A percentile compares a stretch with the other conserved stretches of the same genome.
These are phyloP conservation scores for Blastocystis sp. DNA, from an alignment of 352 stramenopile species.

Conservation along the genomic window DNA sequence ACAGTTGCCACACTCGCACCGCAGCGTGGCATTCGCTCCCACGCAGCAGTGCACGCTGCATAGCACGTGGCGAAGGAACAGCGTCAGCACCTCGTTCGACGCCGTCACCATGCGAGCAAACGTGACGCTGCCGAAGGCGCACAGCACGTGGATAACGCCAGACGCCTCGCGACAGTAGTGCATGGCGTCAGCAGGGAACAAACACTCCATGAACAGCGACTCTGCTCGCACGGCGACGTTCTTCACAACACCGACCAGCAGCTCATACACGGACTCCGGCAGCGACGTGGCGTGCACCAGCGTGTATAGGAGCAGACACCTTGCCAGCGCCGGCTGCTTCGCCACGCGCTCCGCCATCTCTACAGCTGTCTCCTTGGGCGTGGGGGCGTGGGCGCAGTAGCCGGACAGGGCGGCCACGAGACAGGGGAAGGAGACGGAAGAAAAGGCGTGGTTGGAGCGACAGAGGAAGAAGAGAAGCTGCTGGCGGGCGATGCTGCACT, in stretches of 20 bases:
- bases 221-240: not conserved
- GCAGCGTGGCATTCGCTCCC: not conserved
- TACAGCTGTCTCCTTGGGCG: not conserved
- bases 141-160: not conserved
- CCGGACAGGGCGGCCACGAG: too few species aligned
- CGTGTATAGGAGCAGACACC: not conserved
- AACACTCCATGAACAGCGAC: constrained; percentile 4
- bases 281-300: not conserved
- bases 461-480: not conserved
- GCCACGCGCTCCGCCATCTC: not conserved
- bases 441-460: not conserved
- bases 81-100: not conserved
- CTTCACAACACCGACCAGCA: not conserved
- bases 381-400: not conserved
- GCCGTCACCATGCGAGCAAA: not conserved
- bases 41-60: constrained; percentile 6
- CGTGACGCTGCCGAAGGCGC: not conserved
- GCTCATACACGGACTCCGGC: not conserved
- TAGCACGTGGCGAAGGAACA: constrained; percentile 5
- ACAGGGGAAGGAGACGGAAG: not conserved
- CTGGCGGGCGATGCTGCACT: not conserved
- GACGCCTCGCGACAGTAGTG: constrained; percentile 11
- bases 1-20: constrained; percentile 1
- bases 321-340: not conserved
- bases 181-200: not conserved